These are phyloP conservation scores for Basipetospora chlamydospora DNA, from an alignment of 2,329 filamentous ascomycete genomes.

Conservation along the genomic window DNA sequence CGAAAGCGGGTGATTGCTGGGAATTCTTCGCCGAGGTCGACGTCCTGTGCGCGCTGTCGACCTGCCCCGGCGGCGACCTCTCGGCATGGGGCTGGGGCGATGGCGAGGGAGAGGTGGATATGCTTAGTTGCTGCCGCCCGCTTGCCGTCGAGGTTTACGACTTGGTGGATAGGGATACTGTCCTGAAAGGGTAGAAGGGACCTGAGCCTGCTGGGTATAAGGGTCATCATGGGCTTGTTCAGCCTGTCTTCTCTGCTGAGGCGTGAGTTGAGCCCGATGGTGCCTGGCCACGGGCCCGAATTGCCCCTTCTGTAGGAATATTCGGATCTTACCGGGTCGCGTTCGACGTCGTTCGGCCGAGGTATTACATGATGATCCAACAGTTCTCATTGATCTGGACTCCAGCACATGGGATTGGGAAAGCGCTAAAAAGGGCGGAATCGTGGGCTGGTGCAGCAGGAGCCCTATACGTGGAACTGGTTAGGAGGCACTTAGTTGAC, in stretches of 20 bases:
- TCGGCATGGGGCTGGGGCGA: slow-evolving; percentile 68
- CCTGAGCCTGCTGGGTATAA: slow-evolving; percentile 45
- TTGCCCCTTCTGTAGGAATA: too few relatives aligned
- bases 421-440: too few relatives aligned
- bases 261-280: too few relatives aligned
- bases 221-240: slow-evolving; percentile 47
- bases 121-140: slow-evolving; percentile 56
- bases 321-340: too few relatives aligned
- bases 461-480: too few relatives aligned
- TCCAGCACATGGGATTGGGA: too few relatives aligned
- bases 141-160: slow-evolving; percentile 61
- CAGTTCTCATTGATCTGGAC: too few relatives aligned
- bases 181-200: slow-evolving; percentile 44
- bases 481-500: too few relatives aligned
- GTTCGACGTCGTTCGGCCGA: too few relatives aligned
- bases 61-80: slow-evolving; percentile 69
- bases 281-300: too few relatives aligned
- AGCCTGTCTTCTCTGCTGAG: background rate
- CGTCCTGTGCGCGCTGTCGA: slow-evolving; percentile 45
- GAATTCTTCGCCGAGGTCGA: slow-evolving; percentile 74
- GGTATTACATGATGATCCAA: too few relatives aligned
- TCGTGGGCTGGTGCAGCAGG: too few relatives aligned
- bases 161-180: slow-evolving; percentile 35
- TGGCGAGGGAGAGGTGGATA: slow-evolving; percentile 47
- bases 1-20: slow-evolving; percentile 41